Percentiles rank a stretch among this genome's conserved stretches.
phyloP scores from a whole-genome alignment of 1,284 basidiomycete species.

The Irpex lacteus region DNA sequence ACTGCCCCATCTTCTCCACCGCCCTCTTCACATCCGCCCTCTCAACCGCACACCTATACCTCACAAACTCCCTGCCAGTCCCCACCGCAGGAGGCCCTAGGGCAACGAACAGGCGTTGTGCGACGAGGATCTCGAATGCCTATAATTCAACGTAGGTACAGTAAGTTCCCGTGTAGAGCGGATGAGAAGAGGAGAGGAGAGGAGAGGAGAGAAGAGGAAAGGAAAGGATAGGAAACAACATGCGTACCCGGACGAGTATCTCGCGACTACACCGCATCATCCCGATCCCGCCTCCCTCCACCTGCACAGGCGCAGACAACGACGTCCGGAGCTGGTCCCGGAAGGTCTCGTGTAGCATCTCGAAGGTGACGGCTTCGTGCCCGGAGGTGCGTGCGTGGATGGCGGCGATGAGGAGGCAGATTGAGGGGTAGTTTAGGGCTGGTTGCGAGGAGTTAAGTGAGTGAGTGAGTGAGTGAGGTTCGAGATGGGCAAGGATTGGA shows the following conservation, averaged over 20 bases:
- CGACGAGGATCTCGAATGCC: slow-evolving; percentile 68
- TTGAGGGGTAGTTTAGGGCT: slow-evolving; percentile 68
- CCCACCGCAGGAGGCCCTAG: slow-evolving; percentile 43
- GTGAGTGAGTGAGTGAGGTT: not conserved
- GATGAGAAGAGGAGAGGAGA: too few relatives aligned
- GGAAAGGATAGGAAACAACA: too few relatives aligned
- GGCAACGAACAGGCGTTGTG: slow-evolving; percentile 49
- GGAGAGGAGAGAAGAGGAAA: too few relatives aligned
- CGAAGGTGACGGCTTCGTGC: slow-evolving; percentile 71
- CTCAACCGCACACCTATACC: slow-evolving; percentile 60
- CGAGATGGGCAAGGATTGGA: too few relatives aligned
- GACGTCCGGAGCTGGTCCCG: slow-evolving; percentile 66
- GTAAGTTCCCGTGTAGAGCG: too few relatives aligned
- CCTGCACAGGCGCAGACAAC: slow-evolving; percentile 66
- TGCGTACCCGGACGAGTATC: slow-evolving; percentile 54
- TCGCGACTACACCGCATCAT: slow-evolving; percentile 65
- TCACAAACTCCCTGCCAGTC: slow-evolving; percentile 59
- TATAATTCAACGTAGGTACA: slow-evolving; percentile 26
- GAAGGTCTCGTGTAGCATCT: slow-evolving; percentile 73
- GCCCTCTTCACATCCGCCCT: slow-evolving; percentile 59
- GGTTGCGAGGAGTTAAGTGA: not conserved
- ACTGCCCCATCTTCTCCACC: slow-evolving; percentile 63
- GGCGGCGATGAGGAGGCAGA: slow-evolving; percentile 74
- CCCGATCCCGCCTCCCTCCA: slow-evolving; percentile 70
- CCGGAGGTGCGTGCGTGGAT: slow-evolving; percentile 63